A percentile compares a stretch with the other conserved stretches of the same genome.
phyloP scores from a whole-genome alignment of 805 yeast species.

The Candida odintsovae region DNA sequence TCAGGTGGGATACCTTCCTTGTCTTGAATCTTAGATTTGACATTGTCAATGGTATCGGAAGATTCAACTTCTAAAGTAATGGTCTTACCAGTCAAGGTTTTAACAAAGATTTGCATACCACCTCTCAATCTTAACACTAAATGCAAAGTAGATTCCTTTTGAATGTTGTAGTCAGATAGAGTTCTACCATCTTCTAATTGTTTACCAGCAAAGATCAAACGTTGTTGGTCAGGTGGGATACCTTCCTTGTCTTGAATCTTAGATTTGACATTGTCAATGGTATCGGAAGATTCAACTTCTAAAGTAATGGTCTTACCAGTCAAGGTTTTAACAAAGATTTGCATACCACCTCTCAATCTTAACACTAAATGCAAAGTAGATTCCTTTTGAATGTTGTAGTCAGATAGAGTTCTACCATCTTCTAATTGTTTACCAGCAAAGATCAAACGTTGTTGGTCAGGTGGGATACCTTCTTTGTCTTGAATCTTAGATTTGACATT shows the following conservation, averaged over 20 bases:
- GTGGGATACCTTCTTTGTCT: conserved; percentile 96
- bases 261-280: conserved; percentile 88
- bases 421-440: conserved; percentile 96
- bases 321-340: conserved; percentile 94
- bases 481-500: conserved; percentile 93
- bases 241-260: conserved; percentile 99
- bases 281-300: conserved; percentile 93
- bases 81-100: conserved; percentile 96
- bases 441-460: conserved; percentile 93
- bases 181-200: conserved; percentile 95
- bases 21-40: conserved; percentile 93
- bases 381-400: conserved; percentile 94
- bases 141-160: conserved; percentile 84
- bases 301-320: conserved; percentile 96
- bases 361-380: conserved; percentile 80
- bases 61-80: conserved; percentile 97
- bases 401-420: conserved; percentile 92
- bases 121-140: conserved; percentile 84
- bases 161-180: conserved; percentile 88
- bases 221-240: conserved; percentile 97
- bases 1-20: conserved; percentile 99
- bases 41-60: conserved; percentile 93
- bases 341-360: conserved; percentile 87
- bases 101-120: conserved; percentile 90
- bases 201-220: conserved; percentile 92